Percentiles rank a stretch among this genome's conserved stretches.
phyloP scores from a whole-genome alignment of 2,329 filamentous ascomycete genomes.

The Bipolaris sorokiniana region DNA sequence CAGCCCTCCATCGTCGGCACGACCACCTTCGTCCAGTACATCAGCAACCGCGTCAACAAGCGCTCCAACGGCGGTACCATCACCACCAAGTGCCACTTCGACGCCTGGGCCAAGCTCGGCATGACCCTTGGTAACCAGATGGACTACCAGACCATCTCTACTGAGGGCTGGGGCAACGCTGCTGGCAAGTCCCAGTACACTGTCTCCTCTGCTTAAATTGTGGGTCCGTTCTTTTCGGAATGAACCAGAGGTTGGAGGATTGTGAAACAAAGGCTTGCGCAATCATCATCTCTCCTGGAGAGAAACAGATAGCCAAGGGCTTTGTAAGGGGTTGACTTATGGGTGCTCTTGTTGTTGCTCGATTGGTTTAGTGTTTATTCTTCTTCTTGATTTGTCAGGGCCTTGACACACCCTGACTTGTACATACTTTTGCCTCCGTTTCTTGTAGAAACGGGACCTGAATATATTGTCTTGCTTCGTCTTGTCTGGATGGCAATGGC shows the following conservation, averaged over 20 bases:
- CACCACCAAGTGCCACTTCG: constrained; percentile 40
- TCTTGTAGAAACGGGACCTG: background rate
- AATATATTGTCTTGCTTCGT: background rate
- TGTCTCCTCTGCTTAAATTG: constrained; percentile 22
- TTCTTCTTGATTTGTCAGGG: background rate
- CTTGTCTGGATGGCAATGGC: background rate
- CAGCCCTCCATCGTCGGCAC: constrained; percentile 57
- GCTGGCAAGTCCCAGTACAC: constrained; percentile 39
- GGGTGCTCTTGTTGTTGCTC: too few species aligned
- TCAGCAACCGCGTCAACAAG: constrained; percentile 42
- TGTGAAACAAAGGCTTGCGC: background rate
- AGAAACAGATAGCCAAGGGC: too few species aligned
- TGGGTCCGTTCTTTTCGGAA: background rate
- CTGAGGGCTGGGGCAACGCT: constrained; percentile 40
- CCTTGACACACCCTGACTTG: constrained; percentile 4
- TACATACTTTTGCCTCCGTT: constrained; percentile 2
- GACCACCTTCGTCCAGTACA: constrained; percentile 59
- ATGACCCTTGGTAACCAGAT: constrained; percentile 33
- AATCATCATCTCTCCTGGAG: background rate
- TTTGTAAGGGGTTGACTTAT: too few species aligned
- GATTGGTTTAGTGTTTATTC: background rate
- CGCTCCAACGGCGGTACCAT: constrained; percentile 38
- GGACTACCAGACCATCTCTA: constrained; percentile 40
- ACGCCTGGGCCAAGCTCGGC: constrained; percentile 36
- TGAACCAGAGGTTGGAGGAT: background rate